Conservation (phyloP, 2,329 filamentous ascomycete genomes). For the Fusarium praegraminearum region DNA sequence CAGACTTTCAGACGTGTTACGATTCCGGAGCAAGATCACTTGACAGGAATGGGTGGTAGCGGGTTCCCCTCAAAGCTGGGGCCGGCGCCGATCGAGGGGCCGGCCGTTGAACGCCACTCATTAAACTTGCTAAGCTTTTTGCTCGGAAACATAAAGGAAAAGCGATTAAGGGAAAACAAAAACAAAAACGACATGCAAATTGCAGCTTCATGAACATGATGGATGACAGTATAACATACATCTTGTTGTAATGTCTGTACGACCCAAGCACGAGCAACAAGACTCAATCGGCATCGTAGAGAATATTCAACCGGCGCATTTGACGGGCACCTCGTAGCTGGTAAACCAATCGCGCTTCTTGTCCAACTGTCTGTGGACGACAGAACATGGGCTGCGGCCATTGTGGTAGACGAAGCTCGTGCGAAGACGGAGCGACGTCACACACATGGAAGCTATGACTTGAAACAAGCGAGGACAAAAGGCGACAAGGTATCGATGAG, state of each 20-base stretch:
- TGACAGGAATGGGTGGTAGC: constrained; percentile 43
- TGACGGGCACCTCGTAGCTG: constrained; percentile 50
- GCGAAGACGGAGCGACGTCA: constrained; percentile 56
- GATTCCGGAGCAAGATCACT: constrained; percentile 27
- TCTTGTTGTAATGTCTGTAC: constrained; percentile 38
- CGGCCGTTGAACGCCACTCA: constrained; percentile 44
- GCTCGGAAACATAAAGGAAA: constrained; percentile 8
- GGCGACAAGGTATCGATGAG: constrained; percentile 24
- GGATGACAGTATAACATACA: constrained; percentile 34
- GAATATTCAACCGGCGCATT: constrained; percentile 47
- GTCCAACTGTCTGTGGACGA: constrained; percentile 57
- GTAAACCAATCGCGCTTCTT: constrained; percentile 56
- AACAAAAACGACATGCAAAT: constrained; percentile 9
- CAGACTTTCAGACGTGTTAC: constrained; percentile 34
- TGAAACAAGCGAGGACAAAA: constrained; percentile 20
- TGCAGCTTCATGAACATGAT: neutral
- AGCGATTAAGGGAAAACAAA: neutral
- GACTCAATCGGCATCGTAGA: constrained; percentile 46
- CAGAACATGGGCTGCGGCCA: constrained; percentile 66
- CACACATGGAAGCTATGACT: constrained; percentile 65
- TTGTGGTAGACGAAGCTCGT: constrained; percentile 63
- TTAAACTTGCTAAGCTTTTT: constrained; percentile 35
- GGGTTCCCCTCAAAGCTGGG: constrained; percentile 41
- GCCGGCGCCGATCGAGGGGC: constrained; percentile 42
- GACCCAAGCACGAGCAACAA: constrained; percentile 54